Percentiles rank a stretch among this genome's conserved stretches.
Conservation (phyloP, 306 rosid species). For the Gynostemma pentaphyllum region DNA sequence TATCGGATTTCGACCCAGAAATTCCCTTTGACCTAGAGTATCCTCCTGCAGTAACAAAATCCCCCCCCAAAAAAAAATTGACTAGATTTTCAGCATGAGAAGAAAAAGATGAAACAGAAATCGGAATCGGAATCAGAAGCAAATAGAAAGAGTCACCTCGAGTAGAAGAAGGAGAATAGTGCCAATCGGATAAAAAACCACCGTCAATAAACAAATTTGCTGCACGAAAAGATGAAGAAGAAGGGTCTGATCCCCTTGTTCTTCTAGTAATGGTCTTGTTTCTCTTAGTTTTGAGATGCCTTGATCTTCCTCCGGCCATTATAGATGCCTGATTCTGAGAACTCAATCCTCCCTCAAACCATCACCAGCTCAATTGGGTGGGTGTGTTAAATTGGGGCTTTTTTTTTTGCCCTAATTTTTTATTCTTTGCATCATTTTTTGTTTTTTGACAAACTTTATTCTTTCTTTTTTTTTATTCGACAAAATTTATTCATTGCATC, state of each 20-base stretch:
- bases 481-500: too few relatives aligned
- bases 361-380: too few relatives aligned
- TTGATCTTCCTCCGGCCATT: slow-evolving; percentile 66
- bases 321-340: too few relatives aligned
- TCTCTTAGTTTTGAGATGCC: slow-evolving; percentile 5
- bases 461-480: too few relatives aligned
- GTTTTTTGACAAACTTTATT: too few relatives aligned
- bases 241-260: slow-evolving; percentile 26
- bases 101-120: not conserved
- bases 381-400: too few relatives aligned
- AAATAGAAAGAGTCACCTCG: slow-evolving; percentile 28
- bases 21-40: slow-evolving; percentile 20
- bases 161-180: slow-evolving; percentile 13
- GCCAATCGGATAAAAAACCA: slow-evolving; percentile 70
- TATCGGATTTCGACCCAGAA: slow-evolving; percentile 33
- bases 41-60: slow-evolving; percentile 41
- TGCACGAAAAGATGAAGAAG: slow-evolving; percentile 11
- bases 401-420: too few relatives aligned
- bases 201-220: slow-evolving; percentile 51
- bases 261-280: slow-evolving; percentile 9
- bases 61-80: too few relatives aligned
- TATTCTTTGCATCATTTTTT: too few relatives aligned
- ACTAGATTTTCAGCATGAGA: not conserved
- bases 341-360: too few relatives aligned
- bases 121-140: not conserved